Evolutionary conservation across 305 asterid genomes (phyloP).

Genomic region (Galium porrigens): DNA sequence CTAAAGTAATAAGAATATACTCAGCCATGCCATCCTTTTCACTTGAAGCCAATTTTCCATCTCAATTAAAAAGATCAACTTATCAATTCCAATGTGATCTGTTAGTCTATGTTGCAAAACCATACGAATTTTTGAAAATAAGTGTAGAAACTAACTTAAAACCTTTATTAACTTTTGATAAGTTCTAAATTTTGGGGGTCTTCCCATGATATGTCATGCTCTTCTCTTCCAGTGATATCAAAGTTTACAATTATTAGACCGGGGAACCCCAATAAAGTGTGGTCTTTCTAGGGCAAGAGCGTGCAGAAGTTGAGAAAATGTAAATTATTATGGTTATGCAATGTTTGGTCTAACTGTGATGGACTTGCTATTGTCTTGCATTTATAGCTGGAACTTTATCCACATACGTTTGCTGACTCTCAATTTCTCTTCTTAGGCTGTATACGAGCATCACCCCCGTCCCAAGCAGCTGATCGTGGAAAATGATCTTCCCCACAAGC

Average conservation of each 20-base stretch:
- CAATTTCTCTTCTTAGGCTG: slow-evolving; percentile 42
- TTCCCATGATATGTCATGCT: neutral
- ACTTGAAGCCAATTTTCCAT: neutral
- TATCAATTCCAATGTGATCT: neutral
- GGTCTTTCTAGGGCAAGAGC: neutral
- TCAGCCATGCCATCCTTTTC: neutral
- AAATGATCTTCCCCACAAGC: slow-evolving; percentile 84
- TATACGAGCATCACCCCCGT: slow-evolving; percentile 92
- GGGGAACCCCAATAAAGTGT: neutral
- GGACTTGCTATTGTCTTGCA: neutral
- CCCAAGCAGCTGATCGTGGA: slow-evolving; percentile 97
- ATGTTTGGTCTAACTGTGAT: neutral
- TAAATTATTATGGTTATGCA: no score
- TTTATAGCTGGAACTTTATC: neutral
- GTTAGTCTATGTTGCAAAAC: neutral
- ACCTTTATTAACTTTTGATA: neutral
- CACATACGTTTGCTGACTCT: neutral
- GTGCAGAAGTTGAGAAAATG: neutral
- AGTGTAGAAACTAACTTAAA: neutral
- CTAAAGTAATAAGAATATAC: neutral
- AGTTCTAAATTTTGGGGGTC: neutral
- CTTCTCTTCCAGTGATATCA: neutral
- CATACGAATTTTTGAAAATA: neutral
- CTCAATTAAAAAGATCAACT: neutral
- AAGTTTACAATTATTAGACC: neutral